Percentiles rank a stretch among this genome's conserved stretches.
These are phyloP conservation scores for Thalia dealbata DNA, from an alignment of 176 grass and related monocot genomes.

Conservation along the genomic window DNA sequence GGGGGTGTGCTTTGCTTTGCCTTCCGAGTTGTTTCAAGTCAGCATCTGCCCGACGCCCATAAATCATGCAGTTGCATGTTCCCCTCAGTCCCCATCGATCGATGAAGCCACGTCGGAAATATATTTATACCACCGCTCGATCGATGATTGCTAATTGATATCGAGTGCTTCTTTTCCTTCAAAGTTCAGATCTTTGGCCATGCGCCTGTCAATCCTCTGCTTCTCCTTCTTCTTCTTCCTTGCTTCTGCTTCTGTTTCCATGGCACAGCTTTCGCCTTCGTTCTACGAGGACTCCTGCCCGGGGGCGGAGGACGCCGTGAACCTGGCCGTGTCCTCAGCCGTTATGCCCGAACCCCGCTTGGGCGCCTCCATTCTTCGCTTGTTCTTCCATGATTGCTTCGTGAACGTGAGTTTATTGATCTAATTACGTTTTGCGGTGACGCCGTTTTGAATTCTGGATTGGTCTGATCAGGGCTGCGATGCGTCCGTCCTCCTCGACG, in stretches of 20 bases:
- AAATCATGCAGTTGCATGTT: too few species aligned
- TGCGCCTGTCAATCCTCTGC: too few species aligned
- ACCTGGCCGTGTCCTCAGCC: not conserved
- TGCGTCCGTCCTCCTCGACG: conserved; percentile 71
- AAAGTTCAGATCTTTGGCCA: too few species aligned
- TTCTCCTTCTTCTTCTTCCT: not conserved
- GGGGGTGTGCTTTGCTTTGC: too few species aligned
- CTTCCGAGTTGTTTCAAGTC: too few species aligned
- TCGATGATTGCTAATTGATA: too few species aligned
- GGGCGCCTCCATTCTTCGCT: not conserved
- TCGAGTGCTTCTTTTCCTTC: too few species aligned
- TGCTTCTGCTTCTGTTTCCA: not conserved
- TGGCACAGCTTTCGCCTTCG: not conserved
- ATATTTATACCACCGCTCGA: too few species aligned
- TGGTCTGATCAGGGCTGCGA: conserved; percentile 49
- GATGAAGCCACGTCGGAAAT: too few species aligned
- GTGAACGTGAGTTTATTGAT: not conserved
- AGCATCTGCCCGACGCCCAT: too few species aligned
- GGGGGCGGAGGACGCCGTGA: not conserved
- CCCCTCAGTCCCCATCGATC: too few species aligned
- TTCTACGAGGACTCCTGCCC: conserved; percentile 2
- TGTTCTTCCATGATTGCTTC: conserved; percentile 13
- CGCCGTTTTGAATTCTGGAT: not conserved
- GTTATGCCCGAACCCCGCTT: not conserved
- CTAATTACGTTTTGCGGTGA: not conserved